phyloP scores from a whole-genome alignment of 2,329 filamentous ascomycete genomes.

The Curvularia sp. region DNA sequence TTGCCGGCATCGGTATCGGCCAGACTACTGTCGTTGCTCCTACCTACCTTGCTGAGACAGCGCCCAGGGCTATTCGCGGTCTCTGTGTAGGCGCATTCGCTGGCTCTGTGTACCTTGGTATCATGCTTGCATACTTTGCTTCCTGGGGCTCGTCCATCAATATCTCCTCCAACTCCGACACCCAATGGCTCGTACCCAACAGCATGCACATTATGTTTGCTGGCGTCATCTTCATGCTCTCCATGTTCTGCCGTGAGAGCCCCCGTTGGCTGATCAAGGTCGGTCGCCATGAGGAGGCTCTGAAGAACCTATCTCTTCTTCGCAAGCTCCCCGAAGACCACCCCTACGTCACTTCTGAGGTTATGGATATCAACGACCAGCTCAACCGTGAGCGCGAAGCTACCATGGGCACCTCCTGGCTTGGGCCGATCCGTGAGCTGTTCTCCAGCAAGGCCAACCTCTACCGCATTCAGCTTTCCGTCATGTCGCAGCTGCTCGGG shows the following conservation, averaged over 20 bases:
- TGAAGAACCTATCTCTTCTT: constrained; percentile 63
- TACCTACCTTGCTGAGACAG: constrained; percentile 76
- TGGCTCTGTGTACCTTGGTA: constrained; percentile 76
- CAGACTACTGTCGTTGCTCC: constrained; percentile 73
- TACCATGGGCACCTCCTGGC: constrained; percentile 68
- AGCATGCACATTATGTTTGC: constrained; percentile 81
- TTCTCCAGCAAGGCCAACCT: constrained; percentile 72
- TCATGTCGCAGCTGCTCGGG: constrained; percentile 72
- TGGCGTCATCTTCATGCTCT: constrained; percentile 72
- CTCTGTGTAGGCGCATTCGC: constrained; percentile 76
- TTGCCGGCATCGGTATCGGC: constrained; percentile 70
- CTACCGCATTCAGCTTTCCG: constrained; percentile 73
- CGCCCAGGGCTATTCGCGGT: constrained; percentile 72
- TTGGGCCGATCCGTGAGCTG: constrained; percentile 72
- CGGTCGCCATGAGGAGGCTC: constrained; percentile 66
- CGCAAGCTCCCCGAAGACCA: constrained; percentile 67
- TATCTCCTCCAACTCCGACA: constrained; percentile 55
- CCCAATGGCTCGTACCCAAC: constrained; percentile 70
- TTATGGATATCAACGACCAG: constrained; percentile 68
- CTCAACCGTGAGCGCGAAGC: constrained; percentile 76
- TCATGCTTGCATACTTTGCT: constrained; percentile 80
- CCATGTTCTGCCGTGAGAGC: constrained; percentile 73
- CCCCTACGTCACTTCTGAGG: constrained; percentile 68
- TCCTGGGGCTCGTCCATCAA: constrained; percentile 63
- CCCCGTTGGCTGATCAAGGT: constrained; percentile 74